These are phyloP conservation scores for Hygrocybe coccinea DNA, from an alignment of 768 basidiomycete genomes.

Conservation along the genomic window DNA sequence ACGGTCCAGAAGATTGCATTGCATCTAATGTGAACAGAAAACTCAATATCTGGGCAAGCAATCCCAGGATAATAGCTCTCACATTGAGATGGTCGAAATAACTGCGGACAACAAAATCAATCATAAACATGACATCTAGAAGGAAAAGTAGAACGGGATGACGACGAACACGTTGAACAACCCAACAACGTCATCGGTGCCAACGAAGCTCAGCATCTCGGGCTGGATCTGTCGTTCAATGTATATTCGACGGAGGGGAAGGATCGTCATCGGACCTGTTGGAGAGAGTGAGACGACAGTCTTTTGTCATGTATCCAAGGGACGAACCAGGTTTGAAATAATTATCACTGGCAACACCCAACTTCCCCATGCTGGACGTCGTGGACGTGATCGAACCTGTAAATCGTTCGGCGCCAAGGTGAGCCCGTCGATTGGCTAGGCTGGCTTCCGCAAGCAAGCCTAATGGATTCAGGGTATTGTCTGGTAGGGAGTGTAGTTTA, in stretches of 20 bases:
- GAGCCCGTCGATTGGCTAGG: slow-evolving; percentile 64
- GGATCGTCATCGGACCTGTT: slow-evolving; percentile 82
- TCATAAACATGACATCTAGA: slow-evolving; percentile 5
- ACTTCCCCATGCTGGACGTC: slow-evolving; percentile 33
- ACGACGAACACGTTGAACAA: slow-evolving; percentile 80
- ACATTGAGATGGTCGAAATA: slow-evolving; percentile 77
- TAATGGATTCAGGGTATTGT: slow-evolving; percentile 87
- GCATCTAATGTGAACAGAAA: slow-evolving; percentile 45
- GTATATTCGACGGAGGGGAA: slow-evolving; percentile 75
- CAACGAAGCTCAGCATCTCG: slow-evolving; percentile 86
- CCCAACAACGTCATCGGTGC: slow-evolving; percentile 83
- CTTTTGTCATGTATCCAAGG: not conserved
- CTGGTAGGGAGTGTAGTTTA: slow-evolving; percentile 84
- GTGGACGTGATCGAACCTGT: slow-evolving; percentile 31
- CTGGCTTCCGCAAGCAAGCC: slow-evolving; percentile 90
- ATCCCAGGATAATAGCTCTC: slow-evolving; percentile 23
- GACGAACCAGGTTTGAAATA: slow-evolving; percentile 86
- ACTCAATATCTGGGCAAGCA: slow-evolving; percentile 8
- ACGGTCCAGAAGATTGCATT: slow-evolving; percentile 75
- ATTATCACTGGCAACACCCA: slow-evolving; percentile 79
- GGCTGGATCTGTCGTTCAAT: slow-evolving; percentile 90
- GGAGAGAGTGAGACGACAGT: slow-evolving; percentile 3
- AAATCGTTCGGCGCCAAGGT: slow-evolving; percentile 41
- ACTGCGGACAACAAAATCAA: slow-evolving; percentile 33
- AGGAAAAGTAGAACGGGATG: not conserved